Conservation (phyloP, 2,329 filamentous ascomycete genomes). For the Incumbomyces delicatus region DNA sequence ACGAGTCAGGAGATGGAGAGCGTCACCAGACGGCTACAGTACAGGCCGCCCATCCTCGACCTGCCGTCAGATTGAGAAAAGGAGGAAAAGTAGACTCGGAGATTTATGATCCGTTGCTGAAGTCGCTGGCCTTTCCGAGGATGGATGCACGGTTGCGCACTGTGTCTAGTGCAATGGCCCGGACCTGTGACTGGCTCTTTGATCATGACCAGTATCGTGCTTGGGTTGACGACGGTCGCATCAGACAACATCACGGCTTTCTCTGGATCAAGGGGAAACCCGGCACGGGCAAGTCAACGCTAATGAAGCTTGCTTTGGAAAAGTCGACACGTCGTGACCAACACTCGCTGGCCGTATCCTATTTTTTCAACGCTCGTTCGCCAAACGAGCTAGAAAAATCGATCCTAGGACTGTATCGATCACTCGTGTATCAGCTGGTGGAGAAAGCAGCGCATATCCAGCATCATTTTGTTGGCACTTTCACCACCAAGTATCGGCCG, state of each 20-base stretch:
- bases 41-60: too few species aligned
- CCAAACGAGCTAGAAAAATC: conserved; percentile 35
- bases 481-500: neutral
- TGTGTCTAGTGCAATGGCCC: conserved; percentile 21
- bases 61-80: too few species aligned
- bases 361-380: conserved; percentile 44
- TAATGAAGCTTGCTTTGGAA: conserved; percentile 24
- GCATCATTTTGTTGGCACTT: neutral
- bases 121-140: conserved; percentile 30
- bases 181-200: conserved; percentile 37
- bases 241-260: conserved; percentile 20
- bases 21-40: too few species aligned
- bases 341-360: conserved; percentile 25
- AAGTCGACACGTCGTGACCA: neutral
- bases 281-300: conserved; percentile 29
- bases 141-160: conserved; percentile 29
- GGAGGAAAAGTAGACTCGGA: too few species aligned
- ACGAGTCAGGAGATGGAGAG: too few species aligned
- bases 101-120: conserved; percentile 9
- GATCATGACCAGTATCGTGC: conserved; percentile 25
- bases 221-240: conserved; percentile 28
- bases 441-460: neutral
- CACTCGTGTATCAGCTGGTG: conserved; percentile 13
- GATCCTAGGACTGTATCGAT: conserved; percentile 41
- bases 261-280: conserved; percentile 34